phyloP scores from a whole-genome alignment of 108 stramenopile species.

The Epipyxis sp. region DNA sequence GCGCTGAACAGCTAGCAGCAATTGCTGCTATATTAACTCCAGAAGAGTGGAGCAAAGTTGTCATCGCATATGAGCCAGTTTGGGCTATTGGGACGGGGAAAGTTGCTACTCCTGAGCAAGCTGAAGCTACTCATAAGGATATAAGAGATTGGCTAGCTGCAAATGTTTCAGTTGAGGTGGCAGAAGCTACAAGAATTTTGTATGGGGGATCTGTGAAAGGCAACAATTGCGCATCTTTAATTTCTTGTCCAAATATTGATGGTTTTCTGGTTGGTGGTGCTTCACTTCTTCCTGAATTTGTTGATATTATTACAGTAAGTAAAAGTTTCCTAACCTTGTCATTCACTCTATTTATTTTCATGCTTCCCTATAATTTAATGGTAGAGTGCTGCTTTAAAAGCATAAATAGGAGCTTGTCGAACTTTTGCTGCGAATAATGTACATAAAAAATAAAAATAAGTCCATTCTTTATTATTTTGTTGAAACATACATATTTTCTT shows the following conservation, averaged over 20 bases:
- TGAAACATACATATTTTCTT: too few relatives aligned
- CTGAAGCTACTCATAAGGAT: slow-evolving; percentile 68
- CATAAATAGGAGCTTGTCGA: too few relatives aligned
- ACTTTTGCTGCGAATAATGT: too few relatives aligned
- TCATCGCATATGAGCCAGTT: slow-evolving; percentile 77
- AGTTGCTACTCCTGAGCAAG: slow-evolving; percentile 91
- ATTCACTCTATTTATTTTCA: too few relatives aligned
- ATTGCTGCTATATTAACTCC: slow-evolving; percentile 79
- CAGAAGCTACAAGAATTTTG: slow-evolving; percentile 77
- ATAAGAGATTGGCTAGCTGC: slow-evolving; percentile 47
- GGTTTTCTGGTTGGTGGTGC: slow-evolving; percentile 30
- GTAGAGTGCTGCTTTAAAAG: too few relatives aligned
- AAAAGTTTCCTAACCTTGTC: too few relatives aligned
- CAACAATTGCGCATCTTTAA: not conserved
- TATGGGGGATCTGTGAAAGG: slow-evolving; percentile 97
- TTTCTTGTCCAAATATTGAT: slow-evolving; percentile 29
- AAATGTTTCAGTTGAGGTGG: slow-evolving; percentile 71
- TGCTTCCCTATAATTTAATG: too few relatives aligned
- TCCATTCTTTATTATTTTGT: too few relatives aligned
- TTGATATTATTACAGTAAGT: slow-evolving; percentile 13
- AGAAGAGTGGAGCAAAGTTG: slow-evolving; percentile 72
- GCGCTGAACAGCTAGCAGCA: slow-evolving; percentile 91
- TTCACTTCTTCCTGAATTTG: slow-evolving; percentile 27
- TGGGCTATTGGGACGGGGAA: slow-evolving; percentile 98
- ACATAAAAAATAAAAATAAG: too few relatives aligned